phyloP scores from a whole-genome alignment of 139 green algal species.

The Closterium sp. region DNA sequence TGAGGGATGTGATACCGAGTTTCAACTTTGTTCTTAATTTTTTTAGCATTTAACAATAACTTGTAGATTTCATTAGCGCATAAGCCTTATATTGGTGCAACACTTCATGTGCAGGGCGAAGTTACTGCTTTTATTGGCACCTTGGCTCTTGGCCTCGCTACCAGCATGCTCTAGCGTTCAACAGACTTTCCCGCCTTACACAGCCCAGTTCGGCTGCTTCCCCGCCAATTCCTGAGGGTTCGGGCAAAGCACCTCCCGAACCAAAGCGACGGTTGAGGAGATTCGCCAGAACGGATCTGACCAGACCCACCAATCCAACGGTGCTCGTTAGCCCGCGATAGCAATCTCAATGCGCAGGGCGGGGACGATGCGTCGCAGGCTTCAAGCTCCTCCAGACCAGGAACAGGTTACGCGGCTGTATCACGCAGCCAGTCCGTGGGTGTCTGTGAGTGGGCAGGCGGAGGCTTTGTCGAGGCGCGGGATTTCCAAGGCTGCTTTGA shows the following conservation, averaged over 20 bases:
- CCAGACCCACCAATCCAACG: not conserved
- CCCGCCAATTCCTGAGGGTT: not conserved
- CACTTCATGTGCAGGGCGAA: no score
- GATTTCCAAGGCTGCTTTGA: not conserved
- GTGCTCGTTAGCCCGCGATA: not conserved
- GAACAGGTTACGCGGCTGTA: no score
- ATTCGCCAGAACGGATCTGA: not conserved
- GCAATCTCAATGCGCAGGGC: not conserved
- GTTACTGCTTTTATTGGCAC: no score
- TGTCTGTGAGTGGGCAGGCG: no score
- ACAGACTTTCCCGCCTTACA: not conserved
- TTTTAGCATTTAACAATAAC: no score
- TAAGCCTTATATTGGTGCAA: no score
- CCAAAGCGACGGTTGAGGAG: not conserved
- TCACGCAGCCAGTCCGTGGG: no score
- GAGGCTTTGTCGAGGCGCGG: not conserved
- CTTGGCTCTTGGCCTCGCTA: not conserved
- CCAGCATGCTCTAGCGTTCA: not conserved
- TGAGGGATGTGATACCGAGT: no score
- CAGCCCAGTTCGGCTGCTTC: not conserved
- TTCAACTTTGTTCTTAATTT: no score
- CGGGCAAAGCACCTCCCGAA: not conserved
- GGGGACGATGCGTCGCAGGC: not conserved
- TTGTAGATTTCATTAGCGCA: no score
- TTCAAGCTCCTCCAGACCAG: no score